Conservation (phyloP, 768 basidiomycete genomes). For the Hygrocybe punicea region DNA sequence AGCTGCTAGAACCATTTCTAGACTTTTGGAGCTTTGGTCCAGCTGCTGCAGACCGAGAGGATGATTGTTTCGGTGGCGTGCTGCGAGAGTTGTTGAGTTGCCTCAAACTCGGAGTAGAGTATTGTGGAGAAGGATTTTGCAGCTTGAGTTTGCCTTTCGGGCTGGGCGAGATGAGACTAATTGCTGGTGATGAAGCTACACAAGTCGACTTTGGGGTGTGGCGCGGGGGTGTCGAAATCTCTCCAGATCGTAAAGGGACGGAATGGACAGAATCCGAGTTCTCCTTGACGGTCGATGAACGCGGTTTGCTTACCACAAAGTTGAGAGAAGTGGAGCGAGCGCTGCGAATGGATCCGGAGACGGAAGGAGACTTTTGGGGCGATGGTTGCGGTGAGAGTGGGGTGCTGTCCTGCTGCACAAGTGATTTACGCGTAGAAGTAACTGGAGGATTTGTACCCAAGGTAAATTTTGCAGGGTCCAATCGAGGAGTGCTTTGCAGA, state of each 20-base stretch:
- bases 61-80: conserved; percentile 22
- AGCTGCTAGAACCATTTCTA: conserved; percentile 12
- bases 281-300: conserved; percentile 10
- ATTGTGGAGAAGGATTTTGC: conserved; percentile 16
- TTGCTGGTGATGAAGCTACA: conserved; percentile 26
- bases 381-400: conserved; percentile 9
- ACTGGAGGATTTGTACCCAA: conserved; percentile 17
- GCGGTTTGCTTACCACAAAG: conserved; percentile 8
- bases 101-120: conserved; percentile 28
- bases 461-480: conserved; percentile 26
- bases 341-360: conserved; percentile 21
- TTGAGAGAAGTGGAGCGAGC: conserved; percentile 22
- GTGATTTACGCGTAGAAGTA: conserved; percentile 27
- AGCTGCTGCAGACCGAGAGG: conserved; percentile 18
- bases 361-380: conserved; percentile 29
- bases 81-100: conserved; percentile 3
- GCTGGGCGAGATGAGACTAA: conserved; percentile 41
- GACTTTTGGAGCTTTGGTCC: conserved; percentile 17
- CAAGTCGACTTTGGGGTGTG: conserved; percentile 27
- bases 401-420: conserved; percentile 15
- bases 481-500: conserved; percentile 23
- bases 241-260: conserved; percentile 39
- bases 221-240: conserved; percentile 41
- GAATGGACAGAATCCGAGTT: conserved; percentile 14
- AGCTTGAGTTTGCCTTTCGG: conserved; percentile 33